Base-by-base conservation (phyloP, 2,329 filamentous ascomycete genomes). In the Colletotrichum caudatum region DNA sequence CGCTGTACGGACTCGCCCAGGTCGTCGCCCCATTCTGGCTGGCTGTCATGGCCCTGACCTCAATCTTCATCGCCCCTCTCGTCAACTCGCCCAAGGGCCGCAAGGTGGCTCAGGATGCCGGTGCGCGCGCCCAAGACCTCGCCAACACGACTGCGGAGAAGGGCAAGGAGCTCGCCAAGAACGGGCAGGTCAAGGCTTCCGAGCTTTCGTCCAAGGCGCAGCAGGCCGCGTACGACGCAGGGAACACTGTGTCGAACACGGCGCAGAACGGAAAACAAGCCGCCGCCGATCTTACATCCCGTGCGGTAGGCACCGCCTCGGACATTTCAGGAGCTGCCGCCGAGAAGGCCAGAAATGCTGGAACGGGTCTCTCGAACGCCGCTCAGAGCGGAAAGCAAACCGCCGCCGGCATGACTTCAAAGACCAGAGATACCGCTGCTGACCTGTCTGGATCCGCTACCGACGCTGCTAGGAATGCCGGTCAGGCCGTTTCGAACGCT, bases 41-140 rank as follows among this genome's bases (percentile, higher is more conserved):
- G 44, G 26, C 64, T 3, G 41, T 71, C 5, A 14, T 64, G 26
- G 69, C 35, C 3, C 20, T 71, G 41, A 67, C 63, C 29, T 48
- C 64, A 0, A 16, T 61, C 3, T 71, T 67, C 59, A 11, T 71
- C 41, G 64, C 63, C 7, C 69, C 69, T 16, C 51, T 71, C n/a
- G 33, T 59, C 16, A 59, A 11, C 53, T 62, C 64, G 6, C 51
- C 69, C 0, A 48, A 35, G 9, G 69, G 64, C 20, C 56, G 57
- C 8, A 50, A 59, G 69, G 53, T 23, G 2, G 51, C 64, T 16
- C 58, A 46, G 0, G 64, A 68, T 3, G 69, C 64, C 5, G 33
- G 26, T 26, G 44, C 44, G 7, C 68, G 60, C 23, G 64, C 68
- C 5, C 64, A 67, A 50, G 60, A 71, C n/a, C 39, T 67, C n/a